Conservation (phyloP, 2,329 filamentous ascomycete genomes). For the Verticillium dahliae region DNA sequence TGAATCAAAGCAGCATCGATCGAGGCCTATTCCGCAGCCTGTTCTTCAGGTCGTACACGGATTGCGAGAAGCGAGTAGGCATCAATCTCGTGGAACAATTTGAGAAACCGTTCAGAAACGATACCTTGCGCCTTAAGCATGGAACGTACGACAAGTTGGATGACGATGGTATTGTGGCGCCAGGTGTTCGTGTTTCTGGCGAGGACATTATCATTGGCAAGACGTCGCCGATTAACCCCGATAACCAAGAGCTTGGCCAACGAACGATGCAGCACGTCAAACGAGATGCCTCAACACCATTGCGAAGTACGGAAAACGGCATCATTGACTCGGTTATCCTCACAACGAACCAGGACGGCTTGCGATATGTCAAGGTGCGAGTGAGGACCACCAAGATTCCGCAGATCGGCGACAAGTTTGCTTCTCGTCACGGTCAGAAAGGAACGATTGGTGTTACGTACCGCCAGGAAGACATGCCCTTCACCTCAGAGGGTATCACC, state of each 20-base stretch:
- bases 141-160: slow-evolving; percentile 97
- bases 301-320: slow-evolving; percentile 93
- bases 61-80: slow-evolving; percentile 93
- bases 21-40: slow-evolving; percentile 94
- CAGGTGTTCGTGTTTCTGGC: slow-evolving; percentile 89
- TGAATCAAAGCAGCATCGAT: slow-evolving; percentile 99
- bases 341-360: slow-evolving; percentile 89
- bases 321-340: slow-evolving; percentile 91
- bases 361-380: slow-evolving; percentile 94
- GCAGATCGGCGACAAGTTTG: slow-evolving; percentile 98
- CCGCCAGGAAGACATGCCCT: slow-evolving; percentile 97
- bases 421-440: slow-evolving; percentile 97
- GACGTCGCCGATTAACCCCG: slow-evolving; percentile 87
- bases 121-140: slow-evolving; percentile 88
- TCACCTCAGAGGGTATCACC: slow-evolving; percentile 82
- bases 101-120: slow-evolving; percentile 84
- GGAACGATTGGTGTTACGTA: slow-evolving; percentile 99
- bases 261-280: slow-evolving; percentile 86
- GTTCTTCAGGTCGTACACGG: slow-evolving; percentile 96
- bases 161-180: slow-evolving; percentile 89
- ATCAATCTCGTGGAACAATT: slow-evolving; percentile 90
- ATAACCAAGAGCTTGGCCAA: slow-evolving; percentile 89
- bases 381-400: slow-evolving; percentile 97
- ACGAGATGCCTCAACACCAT: slow-evolving; percentile 89
- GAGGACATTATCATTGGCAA: slow-evolving; percentile 99